Base-by-base conservation (phyloP, 805 yeast genomes). In the Zygosaccharomyces siamensis region DNA sequence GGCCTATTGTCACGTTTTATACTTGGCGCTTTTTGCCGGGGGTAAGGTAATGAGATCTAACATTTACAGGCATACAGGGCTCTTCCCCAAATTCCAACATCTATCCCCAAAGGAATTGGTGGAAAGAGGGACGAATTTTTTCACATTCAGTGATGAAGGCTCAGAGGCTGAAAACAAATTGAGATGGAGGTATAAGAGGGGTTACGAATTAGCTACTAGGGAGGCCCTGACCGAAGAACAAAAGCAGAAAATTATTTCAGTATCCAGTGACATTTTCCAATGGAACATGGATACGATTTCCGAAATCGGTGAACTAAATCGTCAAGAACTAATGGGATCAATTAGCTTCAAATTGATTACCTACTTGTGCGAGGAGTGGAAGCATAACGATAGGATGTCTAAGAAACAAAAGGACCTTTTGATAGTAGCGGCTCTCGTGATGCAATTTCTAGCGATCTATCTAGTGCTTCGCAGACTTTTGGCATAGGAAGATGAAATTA, bases 1-100 rank as follows among this genome's bases (percentile, higher is more conserved):
- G 41, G 93, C 95, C 4, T 87, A 87, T 66, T 79, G 88, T 71
- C 96, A 87, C 63, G 93, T 86, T 42, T 76, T 87, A 80, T 87
- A 87, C 67, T 70, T 87, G 61, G 95, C 93, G 0, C 74, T 87
- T 44, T 87, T 87, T 70, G 95, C 95, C 1, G 96, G 96, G 44
- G 95, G 95, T 14, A 74, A 82, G 53, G 73, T 87, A 30, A 75
- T 88, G 79, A 72, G 83, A 51, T 81, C 89, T 0, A 77, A 81
- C 14, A 67, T 87, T 26, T 72, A 82, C 44, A 79, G 76, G 59
- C 83, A 89, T 21, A 70, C 83, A 5, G 87, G 89, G 2, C 67
- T 86, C 48, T 85, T 86, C 74, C 95, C 95, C 7, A 82, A 83
- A 56, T 78, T 83, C 41, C 78, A 78, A 47, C 88, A 87, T 24